A percentile compares a stretch with the other conserved stretches of the same genome.
phyloP scores from a whole-genome alignment of 1,284 basidiomycete species.

The Coniophora puteana region DNA sequence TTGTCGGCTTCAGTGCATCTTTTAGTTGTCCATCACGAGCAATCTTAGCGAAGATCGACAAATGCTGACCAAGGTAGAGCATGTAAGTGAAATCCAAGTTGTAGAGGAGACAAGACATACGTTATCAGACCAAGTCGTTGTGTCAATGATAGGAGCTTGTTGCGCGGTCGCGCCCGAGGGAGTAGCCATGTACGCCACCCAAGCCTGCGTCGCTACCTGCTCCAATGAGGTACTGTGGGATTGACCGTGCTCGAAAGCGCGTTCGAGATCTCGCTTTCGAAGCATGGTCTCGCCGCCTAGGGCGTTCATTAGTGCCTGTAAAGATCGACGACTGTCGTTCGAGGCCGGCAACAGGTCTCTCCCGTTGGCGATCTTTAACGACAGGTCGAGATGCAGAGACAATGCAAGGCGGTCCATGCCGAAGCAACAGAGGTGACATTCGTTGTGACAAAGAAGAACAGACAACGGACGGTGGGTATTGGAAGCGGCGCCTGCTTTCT shows the following conservation, averaged over 20 bases:
- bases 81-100: background rate
- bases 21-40: conserved; percentile 37
- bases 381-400: conserved; percentile 37
- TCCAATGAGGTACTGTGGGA: background rate
- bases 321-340: conserved; percentile 23
- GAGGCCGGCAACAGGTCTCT: conserved; percentile 42
- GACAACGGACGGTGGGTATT: background rate
- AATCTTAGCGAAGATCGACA: conserved; percentile 34
- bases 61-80: conserved; percentile 15
- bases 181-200: conserved; percentile 35
- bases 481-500: too few species aligned
- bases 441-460: conserved; percentile 27
- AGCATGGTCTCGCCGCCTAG: conserved; percentile 33
- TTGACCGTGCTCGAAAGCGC: conserved; percentile 30
- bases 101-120: conserved; percentile 10
- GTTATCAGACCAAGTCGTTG: conserved; percentile 10
- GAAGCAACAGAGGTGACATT: conserved; percentile 35
- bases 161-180: conserved; percentile 15
- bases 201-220: conserved; percentile 38
- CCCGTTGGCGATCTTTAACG: conserved; percentile 33
- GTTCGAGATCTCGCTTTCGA: conserved; percentile 26
- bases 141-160: conserved; percentile 17
- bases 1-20: conserved; percentile 33
- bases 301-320: conserved; percentile 33
- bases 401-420: conserved; percentile 40